Evolutionary conservation across 2,329 filamentous ascomycete species (phyloP), one percentile per base, ranked within the genome.

Genomic region (Endothia cerciana): DNA sequence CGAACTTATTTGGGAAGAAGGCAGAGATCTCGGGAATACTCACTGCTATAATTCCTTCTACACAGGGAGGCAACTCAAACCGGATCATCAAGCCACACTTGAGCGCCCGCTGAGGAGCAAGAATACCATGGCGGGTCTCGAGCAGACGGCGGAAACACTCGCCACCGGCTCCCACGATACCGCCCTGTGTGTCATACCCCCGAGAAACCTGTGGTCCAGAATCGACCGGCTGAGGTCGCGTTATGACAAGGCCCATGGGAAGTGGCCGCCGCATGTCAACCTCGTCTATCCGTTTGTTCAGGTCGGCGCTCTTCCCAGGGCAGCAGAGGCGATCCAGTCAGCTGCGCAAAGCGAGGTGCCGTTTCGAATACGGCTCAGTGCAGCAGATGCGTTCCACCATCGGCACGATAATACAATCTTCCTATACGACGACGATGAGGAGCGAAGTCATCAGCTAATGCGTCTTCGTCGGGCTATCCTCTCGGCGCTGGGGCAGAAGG

Each of bases 251-350:
- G 81, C 83, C 0, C 85, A 83, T 69, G 78, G 78, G 33, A 85
- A 81, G 74, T 91, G 89, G 89, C 87, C 88, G 3, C 85, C 88
- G 15, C 89, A 91, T 70, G 73, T 91, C 71, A 91, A 90, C 70
- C 74, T 91, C 33, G 71, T 90, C 28, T 91, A 91, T 72, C 89
- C 88, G 0, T 91, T 90, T 72, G 85, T 89, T 7, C 73, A 75
- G 2, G 75, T 79, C 0, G 80, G 84, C 2, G 70, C 70, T 10
- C 77, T 91, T 2, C 70, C 76, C 1, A 70, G 73, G 25, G 85
- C 83, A 1, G 76, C 77, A 1, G 73, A 78, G 3, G 72, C 75
- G 17, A 77, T 85, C 43, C 71, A 78, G 36, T 72, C 77, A 2
- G 72, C 74, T n/a, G 60, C 82, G 13, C 58, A 72, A 60, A 38